phyloP scores from a whole-genome alignment of 2,329 filamentous ascomycete genomes.

The Phoma sp. region DNA sequence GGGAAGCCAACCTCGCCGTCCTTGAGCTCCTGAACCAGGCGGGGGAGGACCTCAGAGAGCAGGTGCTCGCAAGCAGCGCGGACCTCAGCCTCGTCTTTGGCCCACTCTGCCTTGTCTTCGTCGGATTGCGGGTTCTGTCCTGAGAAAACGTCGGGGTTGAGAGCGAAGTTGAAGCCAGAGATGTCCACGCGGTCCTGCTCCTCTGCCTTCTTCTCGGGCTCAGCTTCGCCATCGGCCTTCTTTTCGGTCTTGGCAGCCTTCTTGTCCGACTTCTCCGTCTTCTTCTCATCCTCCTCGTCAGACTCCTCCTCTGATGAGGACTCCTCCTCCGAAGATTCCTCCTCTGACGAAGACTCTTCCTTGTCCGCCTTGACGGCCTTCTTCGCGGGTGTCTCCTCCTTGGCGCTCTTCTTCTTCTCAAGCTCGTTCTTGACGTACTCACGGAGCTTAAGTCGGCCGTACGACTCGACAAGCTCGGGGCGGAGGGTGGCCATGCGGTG shows the following conservation, averaged over 20 bases:
- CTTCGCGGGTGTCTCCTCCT: constrained; percentile 48
- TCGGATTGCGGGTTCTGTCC: constrained; percentile 89
- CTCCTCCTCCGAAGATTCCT: constrained; percentile 31
- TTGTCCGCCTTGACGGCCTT: constrained; percentile 48
- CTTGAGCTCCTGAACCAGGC: constrained; percentile 82
- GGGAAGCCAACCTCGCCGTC: constrained; percentile 96
- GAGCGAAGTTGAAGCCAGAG: constrained; percentile 81
- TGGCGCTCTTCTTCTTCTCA: constrained; percentile 45
- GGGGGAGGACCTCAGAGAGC: constrained; percentile 78
- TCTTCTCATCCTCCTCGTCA: constrained; percentile 57
- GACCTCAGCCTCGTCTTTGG: constrained; percentile 86
- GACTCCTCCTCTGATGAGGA: constrained; percentile 35
- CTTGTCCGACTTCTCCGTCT: constrained; percentile 24
- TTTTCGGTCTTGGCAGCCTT: constrained; percentile 28
- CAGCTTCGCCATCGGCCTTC: constrained; percentile 21
- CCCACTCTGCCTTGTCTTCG: constrained; percentile 84
- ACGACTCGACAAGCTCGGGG: constrained; percentile 85
- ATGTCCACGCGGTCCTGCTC: constrained; percentile 79
- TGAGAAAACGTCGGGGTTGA: constrained; percentile 96
- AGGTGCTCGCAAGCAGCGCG: constrained; percentile 82
- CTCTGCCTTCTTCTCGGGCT: constrained; percentile 23
- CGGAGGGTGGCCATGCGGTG: constrained; percentile 96
- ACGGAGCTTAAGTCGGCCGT: constrained; percentile 83
- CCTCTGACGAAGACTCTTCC: constrained; percentile 38
- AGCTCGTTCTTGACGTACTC: constrained; percentile 86